These are phyloP conservation scores for Echeveria elegans DNA, from an alignment of 164 flowering plant genomes.

Conservation along the genomic window DNA sequence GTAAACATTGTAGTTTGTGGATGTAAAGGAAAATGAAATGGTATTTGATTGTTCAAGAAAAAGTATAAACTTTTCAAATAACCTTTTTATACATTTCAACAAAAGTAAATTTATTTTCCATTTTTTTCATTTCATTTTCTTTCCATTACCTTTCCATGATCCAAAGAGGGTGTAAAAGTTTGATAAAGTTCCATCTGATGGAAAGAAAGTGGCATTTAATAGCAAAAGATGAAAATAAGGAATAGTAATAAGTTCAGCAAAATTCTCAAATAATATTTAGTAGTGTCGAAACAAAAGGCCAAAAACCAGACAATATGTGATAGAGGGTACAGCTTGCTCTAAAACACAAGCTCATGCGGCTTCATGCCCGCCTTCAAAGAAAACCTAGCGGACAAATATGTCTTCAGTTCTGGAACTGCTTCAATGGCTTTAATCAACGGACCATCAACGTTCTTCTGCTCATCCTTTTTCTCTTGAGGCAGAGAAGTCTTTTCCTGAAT, in stretches of 20 bases:
- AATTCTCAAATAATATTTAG: background rate
- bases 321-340: conserved; percentile 9
- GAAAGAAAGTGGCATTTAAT: background rate
- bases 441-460: conserved; percentile 56
- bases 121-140: too few species aligned
- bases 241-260: background rate
- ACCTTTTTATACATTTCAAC: too few species aligned
- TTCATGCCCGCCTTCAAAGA: conserved; percentile 71
- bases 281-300: background rate
- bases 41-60: too few species aligned
- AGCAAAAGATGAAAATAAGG: too few species aligned
- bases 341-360: conserved; percentile 74
- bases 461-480: conserved; percentile 60
- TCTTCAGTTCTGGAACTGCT: conserved; percentile 52
- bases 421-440: conserved; percentile 44
- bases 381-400: conserved; percentile 60
- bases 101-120: too few species aligned
- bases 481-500: conserved; percentile 47
- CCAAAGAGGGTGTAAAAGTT: too few species aligned
- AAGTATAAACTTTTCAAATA: too few species aligned
- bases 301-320: background rate
- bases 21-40: too few species aligned
- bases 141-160: too few species aligned
- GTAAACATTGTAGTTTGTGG: too few species aligned
- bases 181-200: background rate